Conservation (phyloP, 2,329 filamentous ascomycete species). For the Amauroascus verrucosus region DNA sequence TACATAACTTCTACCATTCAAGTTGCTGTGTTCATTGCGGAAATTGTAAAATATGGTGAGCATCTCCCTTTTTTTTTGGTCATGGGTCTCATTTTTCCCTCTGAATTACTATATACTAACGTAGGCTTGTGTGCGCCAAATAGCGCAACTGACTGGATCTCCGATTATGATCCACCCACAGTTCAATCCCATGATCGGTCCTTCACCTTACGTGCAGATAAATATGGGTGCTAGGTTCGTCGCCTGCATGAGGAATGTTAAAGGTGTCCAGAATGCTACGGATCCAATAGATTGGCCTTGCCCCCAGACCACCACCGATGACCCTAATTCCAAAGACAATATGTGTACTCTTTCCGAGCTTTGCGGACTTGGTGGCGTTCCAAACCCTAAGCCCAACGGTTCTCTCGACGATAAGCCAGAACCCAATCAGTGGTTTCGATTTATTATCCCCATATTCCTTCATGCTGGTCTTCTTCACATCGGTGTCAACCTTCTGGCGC, state of each 20-base stretch:
- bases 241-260: constrained; percentile 79
- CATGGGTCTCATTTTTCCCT: constrained; percentile 10
- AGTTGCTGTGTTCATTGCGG: constrained; percentile 74
- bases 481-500: constrained; percentile 85
- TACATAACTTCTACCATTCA: constrained; percentile 70
- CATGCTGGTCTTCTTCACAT: constrained; percentile 93
- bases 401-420: constrained; percentile 47
- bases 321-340: constrained; percentile 39
- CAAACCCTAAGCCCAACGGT: constrained; percentile 48
- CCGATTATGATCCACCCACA: constrained; percentile 59
- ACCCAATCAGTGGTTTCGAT: constrained; percentile 93
- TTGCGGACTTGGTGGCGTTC: constrained; percentile 72
- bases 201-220: constrained; percentile 79
- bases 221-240: constrained; percentile 92
- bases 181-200: constrained; percentile 97
- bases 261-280: constrained; percentile 32
- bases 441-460: constrained; percentile 90
- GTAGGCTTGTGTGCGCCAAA: neutral
- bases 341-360: constrained; percentile 67
- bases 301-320: constrained; percentile 61
- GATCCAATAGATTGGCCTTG: constrained; percentile 55
- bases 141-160: constrained; percentile 65
- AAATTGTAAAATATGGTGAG: constrained; percentile 75
- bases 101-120: neutral
- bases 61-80: constrained; percentile 14